Evolutionary conservation across 2,329 filamentous ascomycete genomes (phyloP).

Genomic region (Fusarium sp.): DNA sequence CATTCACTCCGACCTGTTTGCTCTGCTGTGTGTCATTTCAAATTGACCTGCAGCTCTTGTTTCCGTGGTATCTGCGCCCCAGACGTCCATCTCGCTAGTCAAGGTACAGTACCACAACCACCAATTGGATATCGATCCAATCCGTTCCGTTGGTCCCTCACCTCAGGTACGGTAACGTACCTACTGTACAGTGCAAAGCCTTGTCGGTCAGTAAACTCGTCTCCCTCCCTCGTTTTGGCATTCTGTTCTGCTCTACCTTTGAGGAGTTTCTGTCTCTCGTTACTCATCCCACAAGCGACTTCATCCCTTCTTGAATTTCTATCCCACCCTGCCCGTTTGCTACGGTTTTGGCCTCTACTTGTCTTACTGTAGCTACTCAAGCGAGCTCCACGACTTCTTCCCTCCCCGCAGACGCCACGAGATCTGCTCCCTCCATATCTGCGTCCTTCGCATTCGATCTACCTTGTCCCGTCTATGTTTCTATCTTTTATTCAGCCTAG

Average conservation of each 20-base stretch:
- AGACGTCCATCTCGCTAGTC: slow-evolving; percentile 23
- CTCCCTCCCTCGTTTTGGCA: slow-evolving; percentile 34
- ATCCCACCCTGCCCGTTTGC: not conserved
- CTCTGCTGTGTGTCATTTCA: slow-evolving; percentile 3
- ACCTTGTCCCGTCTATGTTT: slow-evolving; percentile 40
- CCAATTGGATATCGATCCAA: slow-evolving; percentile 32
- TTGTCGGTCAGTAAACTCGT: slow-evolving; percentile 33
- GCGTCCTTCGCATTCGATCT: slow-evolving; percentile 23
- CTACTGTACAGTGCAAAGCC: slow-evolving; percentile 32
- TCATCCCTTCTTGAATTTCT: slow-evolving; percentile 12
- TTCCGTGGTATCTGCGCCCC: slow-evolving; percentile 20
- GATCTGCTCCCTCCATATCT: slow-evolving; percentile 34
- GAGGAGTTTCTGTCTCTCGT: slow-evolving; percentile 27
- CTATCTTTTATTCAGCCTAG: slow-evolving; percentile 37
- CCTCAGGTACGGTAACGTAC: slow-evolving; percentile 13
- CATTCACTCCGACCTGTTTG: slow-evolving; percentile 5
- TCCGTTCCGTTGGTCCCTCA: slow-evolving; percentile 27
- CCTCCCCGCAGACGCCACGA: slow-evolving; percentile 34
- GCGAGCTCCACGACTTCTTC: slow-evolving; percentile 41
- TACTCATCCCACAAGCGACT: slow-evolving; percentile 18
- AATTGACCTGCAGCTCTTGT: slow-evolving; percentile 20
- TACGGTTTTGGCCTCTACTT: slow-evolving; percentile 15
- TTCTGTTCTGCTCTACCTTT: slow-evolving; percentile 14
- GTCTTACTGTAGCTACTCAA: slow-evolving; percentile 8
- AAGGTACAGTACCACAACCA: slow-evolving; percentile 16